Percentiles rank a stretch among this genome's conserved stretches.
These are phyloP conservation scores for Corylus avellana DNA, from an alignment of 306 rosid genomes.

Conservation along the genomic window DNA sequence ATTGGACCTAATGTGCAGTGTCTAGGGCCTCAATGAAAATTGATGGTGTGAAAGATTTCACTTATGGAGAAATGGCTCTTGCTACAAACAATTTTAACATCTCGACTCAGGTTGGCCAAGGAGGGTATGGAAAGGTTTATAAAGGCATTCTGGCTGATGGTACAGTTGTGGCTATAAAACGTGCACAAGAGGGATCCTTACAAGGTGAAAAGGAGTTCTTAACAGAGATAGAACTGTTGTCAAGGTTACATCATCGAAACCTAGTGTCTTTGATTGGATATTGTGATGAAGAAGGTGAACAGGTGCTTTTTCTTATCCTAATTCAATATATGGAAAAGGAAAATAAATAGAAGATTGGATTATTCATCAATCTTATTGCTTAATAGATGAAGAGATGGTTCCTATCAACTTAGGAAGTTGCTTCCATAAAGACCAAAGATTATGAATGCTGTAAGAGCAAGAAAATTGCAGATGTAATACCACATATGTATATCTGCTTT, in stretches of 20 bases:
- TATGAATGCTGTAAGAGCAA: background rate
- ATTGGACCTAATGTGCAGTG: constrained; percentile 45
- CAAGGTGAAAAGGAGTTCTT: constrained; percentile 91
- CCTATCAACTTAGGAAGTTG: background rate
- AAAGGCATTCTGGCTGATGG: constrained; percentile 67
- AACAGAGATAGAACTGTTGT: constrained; percentile 87
- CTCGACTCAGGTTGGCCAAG: constrained; percentile 71
- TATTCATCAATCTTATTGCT: background rate
- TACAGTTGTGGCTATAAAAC: constrained; percentile 71
- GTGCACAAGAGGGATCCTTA: constrained; percentile 83
- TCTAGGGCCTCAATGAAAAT: constrained; percentile 56
- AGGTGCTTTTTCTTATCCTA: constrained; percentile 37
- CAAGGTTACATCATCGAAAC: constrained; percentile 90
- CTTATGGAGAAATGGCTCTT: constrained; percentile 62
- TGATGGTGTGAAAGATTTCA: constrained; percentile 75
- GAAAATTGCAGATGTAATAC: background rate
- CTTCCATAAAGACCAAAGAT: background rate
- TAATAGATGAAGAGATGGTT: background rate
- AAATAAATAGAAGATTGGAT: background rate
- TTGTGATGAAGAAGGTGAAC: constrained; percentile 83
- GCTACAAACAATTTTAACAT: constrained; percentile 70
- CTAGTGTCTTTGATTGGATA: constrained; percentile 79
- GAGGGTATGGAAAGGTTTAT: constrained; percentile 97
- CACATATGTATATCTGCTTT: background rate
- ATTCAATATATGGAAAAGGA: background rate